Evolutionary conservation across 495 filamentous ascomycete genomes (phyloP).

Genomic region (Pyrenula massariospora): DNA sequence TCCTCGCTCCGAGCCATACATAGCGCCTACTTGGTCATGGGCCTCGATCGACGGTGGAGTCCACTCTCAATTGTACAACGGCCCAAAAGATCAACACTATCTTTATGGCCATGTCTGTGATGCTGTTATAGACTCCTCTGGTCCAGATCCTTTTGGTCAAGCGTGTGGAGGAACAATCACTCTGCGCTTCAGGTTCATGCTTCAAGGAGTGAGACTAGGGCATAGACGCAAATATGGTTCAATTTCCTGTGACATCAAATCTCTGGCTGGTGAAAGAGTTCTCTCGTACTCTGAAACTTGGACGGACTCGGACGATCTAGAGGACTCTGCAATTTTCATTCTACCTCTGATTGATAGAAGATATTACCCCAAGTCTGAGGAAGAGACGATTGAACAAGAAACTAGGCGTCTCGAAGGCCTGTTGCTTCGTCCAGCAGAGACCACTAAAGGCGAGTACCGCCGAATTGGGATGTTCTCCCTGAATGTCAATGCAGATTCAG

Average conservation of each 20-base stretch:
- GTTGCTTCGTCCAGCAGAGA: not conserved
- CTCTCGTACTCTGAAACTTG: not conserved
- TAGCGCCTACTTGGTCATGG: constrained; percentile 1
- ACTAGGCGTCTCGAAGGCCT: not conserved
- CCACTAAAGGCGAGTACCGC: constrained; percentile 1
- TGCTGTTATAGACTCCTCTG: not conserved
- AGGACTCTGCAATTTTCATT: not conserved
- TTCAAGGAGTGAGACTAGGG: not conserved
- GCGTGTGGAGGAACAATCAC: not conserved
- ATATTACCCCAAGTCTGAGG: not conserved
- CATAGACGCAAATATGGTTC: not conserved
- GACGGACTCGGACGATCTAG: not conserved
- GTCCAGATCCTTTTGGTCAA: constrained; percentile 2
- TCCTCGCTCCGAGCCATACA: not conserved
- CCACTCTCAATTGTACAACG: not conserved
- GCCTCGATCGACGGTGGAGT: not conserved
- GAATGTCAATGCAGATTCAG: not conserved
- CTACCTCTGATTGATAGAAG: not conserved
- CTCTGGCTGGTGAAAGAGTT: not conserved
- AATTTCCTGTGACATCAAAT: not conserved
- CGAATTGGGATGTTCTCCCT: not conserved
- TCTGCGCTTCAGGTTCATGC: not conserved
- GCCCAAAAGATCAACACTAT: not conserved
- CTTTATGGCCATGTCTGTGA: not conserved
- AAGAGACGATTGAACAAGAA: not conserved